Percentiles rank a stretch among this genome's conserved stretches.
Evolutionary conservation across 139 green algal genomes (phyloP).

Genomic region (Chlorella sp.): DNA sequence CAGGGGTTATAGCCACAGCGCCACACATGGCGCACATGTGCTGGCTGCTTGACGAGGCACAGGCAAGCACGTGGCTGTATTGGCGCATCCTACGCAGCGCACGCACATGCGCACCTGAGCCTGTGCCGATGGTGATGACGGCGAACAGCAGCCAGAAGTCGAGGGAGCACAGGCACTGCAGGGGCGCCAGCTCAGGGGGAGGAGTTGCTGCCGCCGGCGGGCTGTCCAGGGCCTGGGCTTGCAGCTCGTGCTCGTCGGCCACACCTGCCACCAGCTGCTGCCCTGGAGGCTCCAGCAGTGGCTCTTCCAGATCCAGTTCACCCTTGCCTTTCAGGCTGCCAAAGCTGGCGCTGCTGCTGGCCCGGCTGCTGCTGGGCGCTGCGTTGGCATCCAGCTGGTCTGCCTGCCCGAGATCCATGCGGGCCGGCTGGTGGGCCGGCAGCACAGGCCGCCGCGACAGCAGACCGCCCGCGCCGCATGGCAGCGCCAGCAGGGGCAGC

Average conservation of each 20-base stretch:
- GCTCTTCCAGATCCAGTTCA: not conserved
- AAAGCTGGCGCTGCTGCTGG: not conserved
- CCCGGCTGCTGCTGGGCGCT: not conserved
- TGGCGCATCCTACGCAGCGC: too few species aligned
- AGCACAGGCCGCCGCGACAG: not conserved
- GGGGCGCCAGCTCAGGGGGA: constrained; percentile 23
- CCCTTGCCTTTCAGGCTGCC: not conserved
- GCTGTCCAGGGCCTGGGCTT: not conserved
- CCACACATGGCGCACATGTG: too few species aligned
- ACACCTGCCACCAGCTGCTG: not conserved
- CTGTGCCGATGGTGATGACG: constrained; percentile 57
- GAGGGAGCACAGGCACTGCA: constrained; percentile 39
- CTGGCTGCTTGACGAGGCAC: too few species aligned
- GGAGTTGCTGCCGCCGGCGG: not conserved
- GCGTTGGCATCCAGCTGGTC: not conserved
- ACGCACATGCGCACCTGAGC: constrained; percentile 24
- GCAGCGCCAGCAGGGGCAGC: constrained; percentile 47
- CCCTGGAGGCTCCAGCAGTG: not conserved
- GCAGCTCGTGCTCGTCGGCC: not conserved
- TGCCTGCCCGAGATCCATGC: not conserved
- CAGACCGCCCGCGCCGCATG: constrained; percentile 40
- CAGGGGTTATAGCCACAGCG: too few species aligned
- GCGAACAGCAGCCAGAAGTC: constrained; percentile 76
- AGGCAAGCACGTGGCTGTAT: too few species aligned
- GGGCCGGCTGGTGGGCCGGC: not conserved